Conservation (phyloP, 2,329 filamentous ascomycete genomes). For the Aspergillus tubingensis region DNA sequence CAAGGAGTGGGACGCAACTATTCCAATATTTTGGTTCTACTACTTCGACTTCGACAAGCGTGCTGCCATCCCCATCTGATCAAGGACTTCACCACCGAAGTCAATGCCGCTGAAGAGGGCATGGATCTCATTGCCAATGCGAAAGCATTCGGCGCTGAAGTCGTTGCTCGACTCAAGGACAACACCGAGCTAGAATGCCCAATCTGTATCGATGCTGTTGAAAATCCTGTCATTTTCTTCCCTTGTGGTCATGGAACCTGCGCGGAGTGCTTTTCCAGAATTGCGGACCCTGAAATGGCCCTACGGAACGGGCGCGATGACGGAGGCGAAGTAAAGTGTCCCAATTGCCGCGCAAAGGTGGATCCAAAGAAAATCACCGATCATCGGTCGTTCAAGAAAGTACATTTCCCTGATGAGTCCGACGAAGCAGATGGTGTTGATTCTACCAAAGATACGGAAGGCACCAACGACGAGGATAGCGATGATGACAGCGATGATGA, state of each 20-base stretch:
- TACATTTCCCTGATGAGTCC: constrained; percentile 62
- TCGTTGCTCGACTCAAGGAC: constrained; percentile 66
- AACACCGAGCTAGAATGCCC: constrained; percentile 73
- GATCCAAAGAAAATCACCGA: constrained; percentile 72
- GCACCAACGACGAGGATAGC: constrained; percentile 34
- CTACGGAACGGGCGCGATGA: constrained; percentile 63
- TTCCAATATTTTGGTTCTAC: constrained; percentile 74
- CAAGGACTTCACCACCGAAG: constrained; percentile 62
- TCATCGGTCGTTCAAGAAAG: constrained; percentile 70
- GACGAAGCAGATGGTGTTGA: constrained; percentile 28
- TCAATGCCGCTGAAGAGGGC: constrained; percentile 50
- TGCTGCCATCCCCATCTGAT: constrained; percentile 77
- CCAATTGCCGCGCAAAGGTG: constrained; percentile 70
- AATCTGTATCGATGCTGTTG: constrained; percentile 74
- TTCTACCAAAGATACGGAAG: constrained; percentile 10
- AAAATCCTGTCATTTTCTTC: constrained; percentile 74
- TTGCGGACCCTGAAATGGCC: constrained; percentile 63
- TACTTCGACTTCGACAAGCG: constrained; percentile 77
- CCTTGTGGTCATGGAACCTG: constrained; percentile 84
- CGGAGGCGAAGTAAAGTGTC: constrained; percentile 63
- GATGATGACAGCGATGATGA: constrained; percentile 39
- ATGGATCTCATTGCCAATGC: constrained; percentile 65
- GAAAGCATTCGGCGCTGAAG: constrained; percentile 58
- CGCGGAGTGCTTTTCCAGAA: constrained; percentile 70
- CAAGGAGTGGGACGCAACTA: constrained; percentile 71